Base-by-base conservation (phyloP, 768 basidiomycete genomes). In the Kwoniella botswanensis region DNA sequence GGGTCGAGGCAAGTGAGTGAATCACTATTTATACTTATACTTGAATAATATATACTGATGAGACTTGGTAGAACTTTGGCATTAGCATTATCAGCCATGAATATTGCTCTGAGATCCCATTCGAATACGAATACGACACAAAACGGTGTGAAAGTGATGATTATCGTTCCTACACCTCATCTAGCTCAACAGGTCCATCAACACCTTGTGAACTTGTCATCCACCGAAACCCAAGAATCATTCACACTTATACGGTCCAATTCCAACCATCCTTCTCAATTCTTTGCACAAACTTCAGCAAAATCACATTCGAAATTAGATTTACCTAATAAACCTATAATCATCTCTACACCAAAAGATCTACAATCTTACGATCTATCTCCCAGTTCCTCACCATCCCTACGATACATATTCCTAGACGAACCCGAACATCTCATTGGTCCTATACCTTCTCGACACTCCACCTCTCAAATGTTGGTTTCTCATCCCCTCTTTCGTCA, bases 1-100 rank as follows among this genome's bases (percentile, higher is more conserved):
- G 66, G 73, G 73, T 35, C 65, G 73, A 26, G 73, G 73, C 44
- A 74, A 74, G 73, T 74, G 70, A 71, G 73, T 68, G 24, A 2
- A 4, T 29, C 35, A 35, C 35, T 35, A 35, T 35, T 35, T 9
- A 35, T 35, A 35, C 21, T 18, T 1, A 59, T 13, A n/a, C 21
- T 56, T 56, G n/a, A 1, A 50, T 18, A 3, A 13, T 0, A 18
- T 50, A 18, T 21, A 41, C 59, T 61, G 29, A 58, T 58, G 13
- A 15, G 57, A 7, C 24, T 41, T 10, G 12, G 15, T 35, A 24
- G 15, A 35, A n/a, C 24, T 55, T 65, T 66, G 35, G 67, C 71
- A 10, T 57, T 72, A 17, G 71, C 67, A 13, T 44, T 72, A 50
- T 66, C 71, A 2, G 71, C 71, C 9, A 18, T 68, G 56, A 59